These are phyloP conservation scores for Lasiodiplodia hormozganensis DNA, from an alignment of 2,329 filamentous ascomycete genomes.

Conservation along the genomic window DNA sequence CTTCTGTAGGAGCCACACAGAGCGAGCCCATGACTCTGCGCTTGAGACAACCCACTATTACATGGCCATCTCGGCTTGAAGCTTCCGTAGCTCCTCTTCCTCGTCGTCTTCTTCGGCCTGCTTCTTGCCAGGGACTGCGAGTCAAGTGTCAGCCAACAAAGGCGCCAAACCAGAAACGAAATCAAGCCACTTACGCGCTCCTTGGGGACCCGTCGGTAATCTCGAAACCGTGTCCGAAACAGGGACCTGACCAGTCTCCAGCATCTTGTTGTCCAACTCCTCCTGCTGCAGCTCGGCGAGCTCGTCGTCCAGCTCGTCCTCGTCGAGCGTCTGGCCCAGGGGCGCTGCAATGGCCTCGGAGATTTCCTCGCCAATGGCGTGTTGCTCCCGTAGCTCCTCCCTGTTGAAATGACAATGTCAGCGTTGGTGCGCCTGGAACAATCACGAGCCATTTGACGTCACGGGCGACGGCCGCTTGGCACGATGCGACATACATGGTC, in stretches of 20 bases:
- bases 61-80: slow-evolving; percentile 98
- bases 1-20: not conserved
- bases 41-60: slow-evolving; percentile 47
- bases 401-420: slow-evolving; percentile 53
- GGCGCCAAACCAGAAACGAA: not conserved
- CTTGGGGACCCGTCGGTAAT: slow-evolving; percentile 76
- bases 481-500: slow-evolving; percentile 74
- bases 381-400: slow-evolving; percentile 90
- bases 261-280: slow-evolving; percentile 90
- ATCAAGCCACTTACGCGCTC: slow-evolving; percentile 71
- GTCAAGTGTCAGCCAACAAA: not conserved
- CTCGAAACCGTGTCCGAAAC: slow-evolving; percentile 78
- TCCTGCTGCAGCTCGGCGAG: slow-evolving; percentile 89
- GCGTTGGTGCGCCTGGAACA: not conserved
- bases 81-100: slow-evolving; percentile 88
- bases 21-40: not conserved
- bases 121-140: slow-evolving; percentile 53
- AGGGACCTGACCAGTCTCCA: slow-evolving; percentile 85
- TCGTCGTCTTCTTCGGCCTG: slow-evolving; percentile 84
- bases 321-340: slow-evolving; percentile 77
- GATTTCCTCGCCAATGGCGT: slow-evolving; percentile 92
- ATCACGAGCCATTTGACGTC: not conserved
- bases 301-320: slow-evolving; percentile 84
- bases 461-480: not conserved
- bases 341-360: slow-evolving; percentile 79